Base-by-base conservation (phyloP, 2,329 filamentous ascomycete species). In the Aaosphaeria pasadenensis region DNA sequence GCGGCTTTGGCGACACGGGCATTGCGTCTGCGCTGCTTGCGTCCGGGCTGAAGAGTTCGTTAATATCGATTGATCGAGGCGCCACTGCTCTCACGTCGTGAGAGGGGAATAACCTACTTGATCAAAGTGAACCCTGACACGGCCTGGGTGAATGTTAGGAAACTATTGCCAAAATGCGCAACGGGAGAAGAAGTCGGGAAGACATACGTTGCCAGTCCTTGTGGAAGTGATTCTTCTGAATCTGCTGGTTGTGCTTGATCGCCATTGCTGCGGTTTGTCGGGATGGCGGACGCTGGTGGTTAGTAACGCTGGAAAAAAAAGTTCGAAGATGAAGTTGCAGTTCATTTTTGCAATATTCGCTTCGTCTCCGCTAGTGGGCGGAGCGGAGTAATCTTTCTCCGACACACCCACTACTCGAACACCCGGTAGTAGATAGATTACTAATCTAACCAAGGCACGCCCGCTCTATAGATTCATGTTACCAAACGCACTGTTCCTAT, bases 221-320 rank as follows among this genome's bases (percentile, higher is more conserved):
- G 63, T 67, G 66, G 64, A 70, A 70, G 51, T 70, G 91, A 86
- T 95, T 95, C 85, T 92, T 88, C 76, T 88, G 87, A 78, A 96
- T 87, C 83, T 92, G 88, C 84, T 96, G 91, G 83, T 97, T 97
- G 88, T 96, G 91, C 87, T 95, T 95, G 90, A 97, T 96, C 84
- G 92, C 89, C 91, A 69, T 69, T 58, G 60, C 55, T 62, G 56
- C 60, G 57, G 62, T 54, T 64, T 66, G 53, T 56, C 17, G 17
- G 17, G 17, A 24, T 24, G 17, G 17, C 17, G 17, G 17, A 24
- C 17, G 33, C 39, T n/a, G 11, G 9, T 40, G 39, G 39, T 40
- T 40, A 40, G 39, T 40, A 40, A 9, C 17, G 17, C 17, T 24
- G 17, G 17, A 24, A 24, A 24, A 24, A 24, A 24, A 24, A 24